Base-by-base conservation (phyloP, 306 rosid genomes). In the Castanopsis chinensis region DNA sequence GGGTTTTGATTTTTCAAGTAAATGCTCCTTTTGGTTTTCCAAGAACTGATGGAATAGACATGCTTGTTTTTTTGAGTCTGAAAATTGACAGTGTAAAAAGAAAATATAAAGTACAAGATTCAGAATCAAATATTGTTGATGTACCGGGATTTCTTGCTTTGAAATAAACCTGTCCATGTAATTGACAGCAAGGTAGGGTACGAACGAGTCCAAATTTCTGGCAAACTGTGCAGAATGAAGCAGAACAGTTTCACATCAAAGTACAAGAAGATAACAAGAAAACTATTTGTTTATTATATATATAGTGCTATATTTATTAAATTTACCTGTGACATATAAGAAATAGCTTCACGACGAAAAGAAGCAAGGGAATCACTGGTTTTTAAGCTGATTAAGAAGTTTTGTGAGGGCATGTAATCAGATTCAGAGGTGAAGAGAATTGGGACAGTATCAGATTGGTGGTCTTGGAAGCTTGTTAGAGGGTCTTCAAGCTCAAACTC, bases 81-180 rank as follows among this genome's bases (percentile, higher is more conserved):
- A 59, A 49, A 49, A 49, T 49, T 49, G 17, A 49, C 5, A 49
- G 17, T 49, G 53, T 49, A 49, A 12, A 49, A 49, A 4, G 13
- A 3, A 67, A 18, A 67, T 12, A 33, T 12, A 18, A 3, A 30
- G 33, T 17, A 65, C 45, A 6, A 30, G 71, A 7, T 33, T 67
- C 25, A 67, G 32, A 51, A 63, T 33, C 6, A 52, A 59, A 68
- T 72, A 21, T 67, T 54, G 5, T 79, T 63, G n/a, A 33, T 53
- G 73, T 85, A 92, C 97, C 89, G 87, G 86, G 61, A 89, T 76
- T 67, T 88, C 89, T 54, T 83, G 82, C 83, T 76, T 85, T 70
- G 92, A 91, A 71, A 85, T 30, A 85, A 89, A 91, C 25, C 94
- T 86, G 65, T 91, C 89, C 85, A 86, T 73, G 86, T 92, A 92